A percentile compares a stretch with the other conserved stretches of the same genome.
These are phyloP conservation scores for Microbotryum violaceum DNA, from an alignment of 1,284 basidiomycete genomes.

Conservation along the genomic window DNA sequence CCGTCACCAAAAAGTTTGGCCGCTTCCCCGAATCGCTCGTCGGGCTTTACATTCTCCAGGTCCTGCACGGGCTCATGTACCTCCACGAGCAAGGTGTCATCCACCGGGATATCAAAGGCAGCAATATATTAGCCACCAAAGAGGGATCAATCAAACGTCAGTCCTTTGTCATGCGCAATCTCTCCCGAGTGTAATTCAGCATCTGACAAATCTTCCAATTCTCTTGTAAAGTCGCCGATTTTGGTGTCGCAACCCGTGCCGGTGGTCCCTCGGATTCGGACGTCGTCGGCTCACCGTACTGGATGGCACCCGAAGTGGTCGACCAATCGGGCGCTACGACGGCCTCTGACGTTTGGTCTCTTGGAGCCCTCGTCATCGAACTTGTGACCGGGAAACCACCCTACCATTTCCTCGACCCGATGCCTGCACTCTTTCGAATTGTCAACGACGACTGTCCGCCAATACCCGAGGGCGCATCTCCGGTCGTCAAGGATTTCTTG, in stretches of 20 bases:
- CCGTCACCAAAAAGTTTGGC: conserved; percentile 92
- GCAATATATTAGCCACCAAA: conserved; percentile 96
- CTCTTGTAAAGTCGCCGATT: conserved; percentile 33
- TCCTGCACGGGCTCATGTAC: conserved; percentile 82
- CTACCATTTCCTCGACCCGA: conserved; percentile 89
- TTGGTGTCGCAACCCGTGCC: conserved; percentile 37
- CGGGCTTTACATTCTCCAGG: conserved; percentile 88
- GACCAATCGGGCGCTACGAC: conserved; percentile 95
- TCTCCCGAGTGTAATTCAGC: conserved; percentile 42
- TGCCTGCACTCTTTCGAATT: conserved; percentile 96
- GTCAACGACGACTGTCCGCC: conserved; percentile 96
- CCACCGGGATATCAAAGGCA: conserved; percentile 97
- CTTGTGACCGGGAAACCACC: conserved; percentile 92
- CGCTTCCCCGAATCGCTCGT: conserved; percentile 96
- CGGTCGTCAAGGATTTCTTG: conserved; percentile 83
- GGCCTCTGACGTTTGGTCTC: conserved; percentile 91
- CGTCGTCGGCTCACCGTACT: conserved; percentile 93
- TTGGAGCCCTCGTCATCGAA: conserved; percentile 95
- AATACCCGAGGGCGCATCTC: conserved; percentile 85
- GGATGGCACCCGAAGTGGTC: conserved; percentile 99
- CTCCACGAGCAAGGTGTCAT: conserved; percentile 97
- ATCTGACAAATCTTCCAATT: conserved; percentile 10
- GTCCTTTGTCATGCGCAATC: conserved; percentile 74
- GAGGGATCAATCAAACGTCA: conserved; percentile 80
- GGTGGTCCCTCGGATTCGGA: conserved; percentile 70